Evolutionary conservation across 192 early-diverging fungal genomes (phyloP), one percentile per base, ranked within the genome.

Genomic region (Mortierella antarctica): DNA sequence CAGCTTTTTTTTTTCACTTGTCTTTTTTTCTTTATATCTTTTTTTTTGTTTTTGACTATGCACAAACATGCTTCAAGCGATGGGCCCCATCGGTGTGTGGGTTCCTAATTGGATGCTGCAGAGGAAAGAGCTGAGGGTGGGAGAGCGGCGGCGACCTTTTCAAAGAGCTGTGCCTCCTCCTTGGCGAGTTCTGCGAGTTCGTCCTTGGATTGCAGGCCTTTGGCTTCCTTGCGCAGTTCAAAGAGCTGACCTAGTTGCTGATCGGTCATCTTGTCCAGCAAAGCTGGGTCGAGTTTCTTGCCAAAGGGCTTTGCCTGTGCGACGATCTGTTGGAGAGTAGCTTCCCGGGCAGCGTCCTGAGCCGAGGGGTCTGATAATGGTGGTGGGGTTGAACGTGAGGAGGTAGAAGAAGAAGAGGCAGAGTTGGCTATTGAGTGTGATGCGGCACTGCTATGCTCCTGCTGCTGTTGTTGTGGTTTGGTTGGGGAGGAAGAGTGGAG

Each of bases 171-270:
- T 17, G 69, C 68, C 52, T 83, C 69, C 11, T 83, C 66, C 47
- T 74, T 66, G 20, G 65, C 73, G 62, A 80, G 20, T 20, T 70
- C 62, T 4, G 74, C 62, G 20, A 75, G 57, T 44, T 74, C 81
- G 12, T 74, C 50, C 7, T 41, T 42, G 20, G 62, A 48, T 13
- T 75, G 72, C 17, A 83, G 20, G 0, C 81, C 73, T 54, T 82
- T 88, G 20, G 83, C 66, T 58, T 90, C 83, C 12, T 84, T 79
- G 62, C 86, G 71, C 50, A 90, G 80, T 58, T 85, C 87, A 73
- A 83, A 87, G 17, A 90, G 62, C 49, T 90, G 89, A 14, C 89
- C 89, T 41, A 90, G 47, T 67, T 90, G 89, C 70, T 90, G 83
- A 65, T 88, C 87, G 17, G 70, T 85, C 85, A 90, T 84, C 69